Base-by-base conservation (phyloP, 495 filamentous ascomycete genomes). In the Penicillium angulare region DNA sequence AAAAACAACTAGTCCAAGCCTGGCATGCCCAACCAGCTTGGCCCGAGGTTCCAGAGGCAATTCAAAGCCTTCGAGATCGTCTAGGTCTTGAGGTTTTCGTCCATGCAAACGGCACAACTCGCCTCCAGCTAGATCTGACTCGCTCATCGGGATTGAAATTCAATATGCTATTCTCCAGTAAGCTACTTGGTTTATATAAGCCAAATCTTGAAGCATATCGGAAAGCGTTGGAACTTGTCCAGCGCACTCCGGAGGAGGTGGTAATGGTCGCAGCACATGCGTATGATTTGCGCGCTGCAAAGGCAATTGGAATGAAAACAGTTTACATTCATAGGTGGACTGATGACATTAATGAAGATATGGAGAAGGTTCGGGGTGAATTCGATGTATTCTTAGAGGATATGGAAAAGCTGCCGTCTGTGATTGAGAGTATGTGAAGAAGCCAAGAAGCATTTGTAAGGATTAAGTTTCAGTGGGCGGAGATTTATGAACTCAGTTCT, bases 201-300 rank as follows among this genome's bases (percentile, higher is more conserved):
- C 79, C 79, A 1, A 65, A 62, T 27, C 65, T 59, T 12, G 70
- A 74, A 32, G 66, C 58, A 26, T 81, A 80, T 60, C 32, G 59
- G 17, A 78, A 73, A 52, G 75, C 64, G 5, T 58, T 80, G 32
- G 40, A 71, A 29, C 54, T 78, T 18, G 61, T 80, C 8, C 67
- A 71, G 43, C 52, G 73, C 10, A 49, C 55, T 23, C 70, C 76
- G 0, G 65, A 75, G 16, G 71, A 83, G 53, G 68, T 67, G n/a
- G 75, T 80, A 3, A 61, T 74, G 63, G 77, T 80, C 12, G 79
- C 78, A 9, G 78, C 78, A 24, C 77, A 82, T 66, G 77, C 76
- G 13, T 80, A 76, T 61, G 79, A 80, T 53, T 41, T 78, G 4
- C 60, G 73, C 7, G 79, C 71, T 0, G 79, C 75, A 15, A 70